A percentile compares a stretch with the other conserved stretches of the same genome.
Evolutionary conservation across 192 early-diverging fungal species (phyloP).

Genomic region (Entophlyctis luteolus): DNA sequence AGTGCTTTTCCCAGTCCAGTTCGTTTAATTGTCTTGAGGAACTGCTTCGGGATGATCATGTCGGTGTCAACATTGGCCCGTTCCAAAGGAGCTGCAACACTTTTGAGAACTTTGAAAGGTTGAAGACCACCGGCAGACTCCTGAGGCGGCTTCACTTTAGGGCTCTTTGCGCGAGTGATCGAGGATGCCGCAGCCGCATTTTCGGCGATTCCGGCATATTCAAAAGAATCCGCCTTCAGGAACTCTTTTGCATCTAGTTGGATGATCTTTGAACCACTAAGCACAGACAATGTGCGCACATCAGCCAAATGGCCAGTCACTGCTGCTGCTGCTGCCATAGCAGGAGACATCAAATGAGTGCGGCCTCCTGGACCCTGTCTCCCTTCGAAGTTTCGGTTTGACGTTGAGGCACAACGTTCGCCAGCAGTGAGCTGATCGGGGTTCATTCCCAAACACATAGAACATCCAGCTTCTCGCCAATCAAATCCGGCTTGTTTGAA

Average conservation of each 20-base stretch:
- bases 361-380: constrained; percentile 64
- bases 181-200: constrained; percentile 4
- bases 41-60: constrained; percentile 74
- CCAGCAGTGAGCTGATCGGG: constrained; percentile 64
- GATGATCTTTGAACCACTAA: constrained; percentile 26
- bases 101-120: constrained; percentile 54
- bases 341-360: constrained; percentile 62
- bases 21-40: constrained; percentile 70
- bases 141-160: constrained; percentile 10
- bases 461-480: constrained; percentile 68
- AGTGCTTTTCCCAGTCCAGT: constrained; percentile 63
- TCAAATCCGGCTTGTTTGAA: constrained; percentile 70
- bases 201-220: constrained; percentile 27
- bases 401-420: constrained; percentile 68
- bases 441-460: constrained; percentile 75
- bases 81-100: constrained; percentile 55
- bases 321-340: constrained; percentile 70
- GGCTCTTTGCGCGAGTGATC: background rate
- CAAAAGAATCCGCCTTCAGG: constrained; percentile 33
- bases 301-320: constrained; percentile 59
- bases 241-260: constrained; percentile 38
- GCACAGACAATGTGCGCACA: constrained; percentile 47
- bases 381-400: constrained; percentile 74
- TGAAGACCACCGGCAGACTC: constrained; percentile 47
- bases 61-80: constrained; percentile 68